phyloP scores from a whole-genome alignment of 306 rosid genomes.

The Senna siamea region DNA sequence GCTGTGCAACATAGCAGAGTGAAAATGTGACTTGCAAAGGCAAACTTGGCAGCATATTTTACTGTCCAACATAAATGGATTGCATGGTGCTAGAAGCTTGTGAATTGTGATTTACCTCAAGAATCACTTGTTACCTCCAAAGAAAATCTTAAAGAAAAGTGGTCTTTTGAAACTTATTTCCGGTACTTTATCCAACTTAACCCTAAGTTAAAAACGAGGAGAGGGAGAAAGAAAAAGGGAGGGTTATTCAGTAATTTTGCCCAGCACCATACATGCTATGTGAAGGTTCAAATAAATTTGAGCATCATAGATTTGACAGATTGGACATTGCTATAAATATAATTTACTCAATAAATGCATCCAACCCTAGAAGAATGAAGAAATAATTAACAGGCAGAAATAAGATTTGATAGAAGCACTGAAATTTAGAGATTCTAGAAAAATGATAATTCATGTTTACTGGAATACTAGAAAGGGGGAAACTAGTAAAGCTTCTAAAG shows the following conservation, averaged over 20 bases:
- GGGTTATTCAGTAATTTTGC: neutral
- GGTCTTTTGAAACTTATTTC: neutral
- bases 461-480: neutral
- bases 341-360: constrained; percentile 10
- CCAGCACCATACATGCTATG: neutral
- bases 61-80: too few relatives aligned
- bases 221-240: neutral
- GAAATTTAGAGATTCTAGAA: constrained; percentile 14
- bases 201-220: too few relatives aligned
- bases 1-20: neutral
- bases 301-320: constrained; percentile 9
- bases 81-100: neutral
- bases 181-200: too few relatives aligned
- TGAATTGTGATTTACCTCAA: neutral
- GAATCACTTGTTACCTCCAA: neutral
- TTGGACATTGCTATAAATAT: neutral
- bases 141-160: neutral
- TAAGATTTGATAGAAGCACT: constrained; percentile 23
- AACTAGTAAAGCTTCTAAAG: constrained; percentile 13
- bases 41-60: too few relatives aligned
- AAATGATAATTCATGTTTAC: neutral
- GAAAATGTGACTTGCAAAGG: neutral
- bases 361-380: constrained; percentile 18
- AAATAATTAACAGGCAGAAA: neutral
- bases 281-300: constrained; percentile 10